Base-by-base conservation (phyloP, 1,284 basidiomycete genomes). In the Puccinia horiana region DNA sequence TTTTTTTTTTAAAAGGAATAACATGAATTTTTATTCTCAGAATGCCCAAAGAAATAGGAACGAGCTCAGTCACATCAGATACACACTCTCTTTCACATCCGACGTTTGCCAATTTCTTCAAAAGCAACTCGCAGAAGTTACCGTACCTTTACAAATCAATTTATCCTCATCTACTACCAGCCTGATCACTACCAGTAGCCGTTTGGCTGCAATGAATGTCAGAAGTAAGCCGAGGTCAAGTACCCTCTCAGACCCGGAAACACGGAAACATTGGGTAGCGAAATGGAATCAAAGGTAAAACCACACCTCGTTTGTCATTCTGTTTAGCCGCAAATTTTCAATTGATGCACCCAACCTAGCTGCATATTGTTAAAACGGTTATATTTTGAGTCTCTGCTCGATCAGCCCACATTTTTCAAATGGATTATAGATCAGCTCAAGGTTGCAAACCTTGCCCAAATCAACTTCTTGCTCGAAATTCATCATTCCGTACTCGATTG, bases 91-190 rank as follows among this genome's bases (percentile, higher is more conserved):
- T 29, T 77, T 78, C 52, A 81, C 78, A 4, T 56, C 26, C 40
- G 75, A 83, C 58, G 54, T 72, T 26, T 80, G 81, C 78, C 65
- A 40, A 29, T 95, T 95, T 87, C 88, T 99, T 86, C 92, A 93
- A 87, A 95, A 94, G 84, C 95, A 96, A 86, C 89, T 99, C 2
- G 89, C 89, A 16, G 94, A 97, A 77, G 93, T 98, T 77, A 90
- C 91, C 2, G 88, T 96, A 20, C 94, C 94, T 0, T 92, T 91
- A 85, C 91, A 92, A n/a, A 91, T 92, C 26, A 89, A 92, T 58
- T 89, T 90, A 16, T 91, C 91, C 8, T 87, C 70, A 47, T 32
- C 78, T 4, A 29, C 76, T 0, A 54, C 73, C 5, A 54, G 82
- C n/a, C 58, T 72, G 61, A 79, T 83, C 73, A 73, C 54, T 29